Evolutionary conservation across 768 basidiomycete species (phyloP), one percentile per base, ranked within the genome.

Genomic region (Suillus paluster): DNA sequence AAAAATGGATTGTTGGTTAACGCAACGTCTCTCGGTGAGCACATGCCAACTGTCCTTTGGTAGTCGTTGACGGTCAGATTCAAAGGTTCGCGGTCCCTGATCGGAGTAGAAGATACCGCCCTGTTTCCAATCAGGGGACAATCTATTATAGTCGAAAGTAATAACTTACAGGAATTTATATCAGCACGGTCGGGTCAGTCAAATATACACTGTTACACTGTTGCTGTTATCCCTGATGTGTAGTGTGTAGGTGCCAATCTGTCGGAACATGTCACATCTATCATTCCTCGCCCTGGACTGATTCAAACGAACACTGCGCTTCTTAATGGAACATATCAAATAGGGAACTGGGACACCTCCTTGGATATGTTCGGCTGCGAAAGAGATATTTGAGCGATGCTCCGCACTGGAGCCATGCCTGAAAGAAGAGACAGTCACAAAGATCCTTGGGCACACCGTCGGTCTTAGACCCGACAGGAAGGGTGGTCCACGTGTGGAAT

Each of bases 71-170:
- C 21, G 17, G 15, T 45, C 10, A 23, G 21, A 33, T 41, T 42
- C 11, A 33, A 56, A 83, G 90, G 90, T 5, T 86, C 94, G 15
- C 80, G 85, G 55, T 86, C 85, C 33, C 79, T 96, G 48, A 84
- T 91, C 14, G 95, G 94, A 5, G 86, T 96, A 2, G 88, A 94
- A 68, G 95, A 97, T 73, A 80, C 80, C 61, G 77, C 77, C 23
- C 77, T 94, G 27, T 86, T 85, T 70, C 92, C 94, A 0, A 83
- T 94, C 63, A 81, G 94, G 46, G 95, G 95, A 6, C 94, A 97
- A 76, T 90, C 91, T 0, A 86, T 94, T 14, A 73, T 95, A n/a
- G 79, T 96, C 21, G 74, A 84, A 42, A 90, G 90, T 5, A 88
- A 90, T 0, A 82, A 83, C 76, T 77, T 92, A 48, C 55, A 77